These are phyloP conservation scores for Pulveroboletus sp. DNA, from an alignment of 768 basidiomycete genomes.

Conservation along the genomic window DNA sequence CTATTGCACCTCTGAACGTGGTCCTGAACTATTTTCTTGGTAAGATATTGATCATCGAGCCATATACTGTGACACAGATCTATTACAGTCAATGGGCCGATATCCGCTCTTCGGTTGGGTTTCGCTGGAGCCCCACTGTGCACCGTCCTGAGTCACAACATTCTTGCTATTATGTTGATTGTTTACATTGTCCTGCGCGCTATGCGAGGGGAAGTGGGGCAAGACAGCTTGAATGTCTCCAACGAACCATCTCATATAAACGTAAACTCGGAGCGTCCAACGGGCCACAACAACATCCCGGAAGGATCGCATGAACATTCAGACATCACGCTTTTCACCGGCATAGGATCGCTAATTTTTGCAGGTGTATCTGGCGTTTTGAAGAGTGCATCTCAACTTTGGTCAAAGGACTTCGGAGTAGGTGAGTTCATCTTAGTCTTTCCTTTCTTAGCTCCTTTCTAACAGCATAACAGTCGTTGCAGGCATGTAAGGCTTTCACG, in stretches of 20 bases:
- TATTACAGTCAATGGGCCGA: conserved; percentile 25
- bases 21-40: conserved; percentile 26
- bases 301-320: neutral
- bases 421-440: conserved; percentile 8
- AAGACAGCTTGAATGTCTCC: conserved; percentile 6
- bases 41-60: conserved; percentile 10
- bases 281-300: neutral
- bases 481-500: conserved; percentile 18
- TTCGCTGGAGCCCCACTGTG: conserved; percentile 27
- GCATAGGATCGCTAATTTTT: conserved; percentile 12
- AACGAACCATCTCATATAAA: conserved; percentile 6
- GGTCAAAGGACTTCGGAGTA: conserved; percentile 29
- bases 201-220: conserved; percentile 18
- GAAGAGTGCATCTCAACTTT: conserved; percentile 26
- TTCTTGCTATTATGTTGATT: conserved; percentile 17
- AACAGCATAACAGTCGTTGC: conserved; percentile 17
- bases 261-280: neutral
- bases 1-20: conserved; percentile 21
- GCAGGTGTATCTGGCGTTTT: conserved; percentile 19
- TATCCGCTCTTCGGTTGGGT: conserved; percentile 24
- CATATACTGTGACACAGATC: neutral
- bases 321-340: conserved; percentile 10
- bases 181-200: conserved; percentile 21
- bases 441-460: neutral
- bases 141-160: conserved; percentile 26